These are phyloP conservation scores for Didymella arachidicola DNA, from an alignment of 2,329 filamentous ascomycete genomes.

Conservation along the genomic window DNA sequence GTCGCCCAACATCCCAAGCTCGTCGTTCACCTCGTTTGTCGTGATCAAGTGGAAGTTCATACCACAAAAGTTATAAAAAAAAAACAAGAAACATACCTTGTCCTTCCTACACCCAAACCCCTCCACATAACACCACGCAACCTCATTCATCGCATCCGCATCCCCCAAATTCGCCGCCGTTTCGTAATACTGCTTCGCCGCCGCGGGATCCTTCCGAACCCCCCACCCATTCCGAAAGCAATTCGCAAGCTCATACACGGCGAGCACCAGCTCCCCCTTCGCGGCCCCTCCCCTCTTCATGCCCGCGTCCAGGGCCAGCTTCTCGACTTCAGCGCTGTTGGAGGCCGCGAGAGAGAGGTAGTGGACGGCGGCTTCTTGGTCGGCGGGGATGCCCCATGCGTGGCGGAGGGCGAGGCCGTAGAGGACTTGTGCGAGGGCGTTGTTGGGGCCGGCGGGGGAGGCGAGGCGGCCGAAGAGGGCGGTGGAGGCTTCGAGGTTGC, in stretches of 20 bases:
- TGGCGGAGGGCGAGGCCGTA: constrained; percentile 92
- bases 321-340: constrained; percentile 87
- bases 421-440: constrained; percentile 92
- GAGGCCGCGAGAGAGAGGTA: constrained; percentile 89
- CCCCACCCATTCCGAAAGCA: constrained; percentile 96
- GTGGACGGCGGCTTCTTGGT: constrained; percentile 74
- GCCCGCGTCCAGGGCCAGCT: constrained; percentile 82
- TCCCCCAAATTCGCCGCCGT: constrained; percentile 96
- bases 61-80: no score
- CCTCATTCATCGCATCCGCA: constrained; percentile 97
- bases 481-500: constrained; percentile 81
- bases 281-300: constrained; percentile 92
- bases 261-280: constrained; percentile 94
- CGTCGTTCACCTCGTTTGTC: not conserved
- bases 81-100: constrained; percentile 75
- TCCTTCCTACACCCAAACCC: constrained; percentile 98
- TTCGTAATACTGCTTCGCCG: constrained; percentile 92
- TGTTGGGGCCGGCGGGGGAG: constrained; percentile 83
- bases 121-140: constrained; percentile 92
- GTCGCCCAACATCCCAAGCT: not conserved
- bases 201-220: constrained; percentile 81
- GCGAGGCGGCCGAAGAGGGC: constrained; percentile 83
- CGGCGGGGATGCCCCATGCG: constrained; percentile 85
- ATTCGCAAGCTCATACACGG: constrained; percentile 93
- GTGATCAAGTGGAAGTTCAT: no score